A percentile compares a stretch with the other conserved stretches of the same genome.
Evolutionary conservation across 352 stramenopile species (phyloP).

Genomic region (Phytophthora europaea): DNA sequence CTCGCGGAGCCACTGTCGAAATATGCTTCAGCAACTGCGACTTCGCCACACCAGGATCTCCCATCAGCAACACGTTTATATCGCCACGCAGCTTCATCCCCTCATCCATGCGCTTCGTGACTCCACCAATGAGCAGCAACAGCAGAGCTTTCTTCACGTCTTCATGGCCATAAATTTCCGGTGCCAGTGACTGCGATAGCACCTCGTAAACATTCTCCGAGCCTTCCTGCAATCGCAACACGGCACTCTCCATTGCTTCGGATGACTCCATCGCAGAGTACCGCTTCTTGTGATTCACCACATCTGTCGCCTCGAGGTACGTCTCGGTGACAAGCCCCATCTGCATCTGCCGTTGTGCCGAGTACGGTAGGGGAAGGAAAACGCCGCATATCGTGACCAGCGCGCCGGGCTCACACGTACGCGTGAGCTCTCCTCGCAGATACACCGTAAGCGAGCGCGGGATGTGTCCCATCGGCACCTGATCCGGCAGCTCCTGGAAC

Average conservation of each 20-base stretch:
- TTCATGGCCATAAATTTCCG: constrained; percentile 99
- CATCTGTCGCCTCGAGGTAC: constrained; percentile 96
- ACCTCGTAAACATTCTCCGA: constrained; percentile 92
- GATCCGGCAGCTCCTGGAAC: constrained; percentile 94
- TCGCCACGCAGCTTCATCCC: constrained; percentile 98
- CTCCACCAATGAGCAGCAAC: constrained; percentile 97
- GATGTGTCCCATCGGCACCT: constrained; percentile 99
- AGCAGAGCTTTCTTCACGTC: constrained; percentile 99
- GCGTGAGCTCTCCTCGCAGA: constrained; percentile 92
- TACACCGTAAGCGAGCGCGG: constrained; percentile 95
- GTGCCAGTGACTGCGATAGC: constrained; percentile 96
- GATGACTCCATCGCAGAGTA: constrained; percentile 95
- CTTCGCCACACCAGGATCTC: constrained; percentile 98
- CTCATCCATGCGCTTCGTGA: constrained; percentile 91
- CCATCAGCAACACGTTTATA: constrained; percentile 99
- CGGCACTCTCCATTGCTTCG: constrained; percentile 84
- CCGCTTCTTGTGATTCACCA: constrained; percentile 98
- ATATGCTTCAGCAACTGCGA: constrained; percentile 99
- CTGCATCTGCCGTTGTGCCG: constrained; percentile 95
- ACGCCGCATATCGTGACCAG: constrained; percentile 97
- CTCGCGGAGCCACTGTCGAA: constrained; percentile 94
- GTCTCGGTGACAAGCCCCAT: constrained; percentile 98
- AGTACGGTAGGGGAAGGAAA: constrained; percentile 95
- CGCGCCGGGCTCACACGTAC: constrained; percentile 95
- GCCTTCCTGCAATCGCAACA: constrained; percentile 77